Base-by-base conservation (phyloP, 768 basidiomycete species). In the Hygrophoropsis aurantiaca region DNA sequence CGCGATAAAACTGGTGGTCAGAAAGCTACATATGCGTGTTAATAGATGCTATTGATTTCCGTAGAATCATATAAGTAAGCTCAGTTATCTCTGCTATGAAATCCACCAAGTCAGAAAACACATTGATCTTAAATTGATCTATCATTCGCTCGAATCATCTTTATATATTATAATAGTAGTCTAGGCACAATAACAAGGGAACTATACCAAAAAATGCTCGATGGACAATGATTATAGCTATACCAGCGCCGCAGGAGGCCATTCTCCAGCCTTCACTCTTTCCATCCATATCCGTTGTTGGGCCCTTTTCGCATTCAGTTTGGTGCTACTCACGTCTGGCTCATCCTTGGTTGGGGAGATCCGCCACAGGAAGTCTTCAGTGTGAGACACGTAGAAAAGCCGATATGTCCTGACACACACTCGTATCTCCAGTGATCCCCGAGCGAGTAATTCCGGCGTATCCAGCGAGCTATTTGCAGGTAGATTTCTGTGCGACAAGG, bases 381-480 rank as follows among this genome's bases (percentile, higher is more conserved):
- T 83, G 20, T 72, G 60, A 2, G 87, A 71, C 5, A 87, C 87
- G 61, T 82, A 92, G 72, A 94, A 93, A 11, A 92, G 66, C 26
- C 85, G 76, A 63, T 92, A 92, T 8, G 85, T 89, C 48, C 84
- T 76, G 27, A 91, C 76, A 65, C 94, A 95, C 47, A 97, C 80
- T 52, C 86, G 86, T 61, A 90, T 88, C 64, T 91, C 88, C 15
- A 94, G 74, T 3, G 77, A 77, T 25, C 85, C 84, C 30, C 61
- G 73, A 1, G 81, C 74, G 23, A 74, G 56, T 19, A 80, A 68
- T 34, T 80, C 71, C 0, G 76, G 78, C 9, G 65, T 66, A 3
- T 59, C 54, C 10, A 72, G 34, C 11, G 11, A 44, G 35, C 40
- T 50, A 4, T 52, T 33, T 5, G 48, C 40, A 26, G 44, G 52